phyloP scores from a whole-genome alignment of 768 basidiomycete genomes.

The Lactarius evosmus region DNA sequence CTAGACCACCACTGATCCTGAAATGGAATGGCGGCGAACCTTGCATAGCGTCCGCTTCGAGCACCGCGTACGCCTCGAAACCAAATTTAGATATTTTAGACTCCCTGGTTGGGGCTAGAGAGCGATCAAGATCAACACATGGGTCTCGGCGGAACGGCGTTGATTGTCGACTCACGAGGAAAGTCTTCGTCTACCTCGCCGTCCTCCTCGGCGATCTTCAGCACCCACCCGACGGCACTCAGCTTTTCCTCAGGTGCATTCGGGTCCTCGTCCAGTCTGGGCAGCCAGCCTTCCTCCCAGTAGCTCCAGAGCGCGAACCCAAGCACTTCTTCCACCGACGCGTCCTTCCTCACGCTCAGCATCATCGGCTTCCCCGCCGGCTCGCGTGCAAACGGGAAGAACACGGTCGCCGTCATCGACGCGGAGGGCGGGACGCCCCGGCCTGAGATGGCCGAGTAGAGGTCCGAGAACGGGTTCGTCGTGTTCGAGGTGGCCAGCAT shows the following conservation, averaged over 20 bases:
- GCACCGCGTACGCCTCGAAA: constrained; percentile 84
- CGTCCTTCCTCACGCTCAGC: constrained; percentile 79
- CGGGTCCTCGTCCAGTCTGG: constrained; percentile 67
- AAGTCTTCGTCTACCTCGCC: constrained; percentile 99
- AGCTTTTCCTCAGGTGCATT: constrained; percentile 59
- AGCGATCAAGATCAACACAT: constrained; percentile 5
- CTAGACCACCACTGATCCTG: not conserved
- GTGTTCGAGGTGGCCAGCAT: constrained; percentile 64
- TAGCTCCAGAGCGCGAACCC: constrained; percentile 91
- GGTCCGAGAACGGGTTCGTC: constrained; percentile 83
- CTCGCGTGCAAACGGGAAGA: constrained; percentile 75
- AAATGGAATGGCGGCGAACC: constrained; percentile 40
- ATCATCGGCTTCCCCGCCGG: constrained; percentile 62
- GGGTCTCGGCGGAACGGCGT: not conserved
- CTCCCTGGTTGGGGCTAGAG: constrained; percentile 83
- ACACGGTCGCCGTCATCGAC: constrained; percentile 66
- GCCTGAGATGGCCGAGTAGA: constrained; percentile 83
- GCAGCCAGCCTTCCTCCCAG: constrained; percentile 84
- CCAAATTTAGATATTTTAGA: constrained; percentile 85
- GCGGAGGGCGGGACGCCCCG: constrained; percentile 58
- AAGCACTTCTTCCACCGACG: constrained; percentile 92
- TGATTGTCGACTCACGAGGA: constrained; percentile 74
- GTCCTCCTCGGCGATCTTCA: constrained; percentile 93
- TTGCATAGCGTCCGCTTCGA: constrained; percentile 71
- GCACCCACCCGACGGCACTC: constrained; percentile 84